A percentile compares a stretch with the other conserved stretches of the same genome.
Evolutionary conservation across 805 yeast genomes (phyloP).

Genomic region (Martiniozyma abietophila): DNA sequence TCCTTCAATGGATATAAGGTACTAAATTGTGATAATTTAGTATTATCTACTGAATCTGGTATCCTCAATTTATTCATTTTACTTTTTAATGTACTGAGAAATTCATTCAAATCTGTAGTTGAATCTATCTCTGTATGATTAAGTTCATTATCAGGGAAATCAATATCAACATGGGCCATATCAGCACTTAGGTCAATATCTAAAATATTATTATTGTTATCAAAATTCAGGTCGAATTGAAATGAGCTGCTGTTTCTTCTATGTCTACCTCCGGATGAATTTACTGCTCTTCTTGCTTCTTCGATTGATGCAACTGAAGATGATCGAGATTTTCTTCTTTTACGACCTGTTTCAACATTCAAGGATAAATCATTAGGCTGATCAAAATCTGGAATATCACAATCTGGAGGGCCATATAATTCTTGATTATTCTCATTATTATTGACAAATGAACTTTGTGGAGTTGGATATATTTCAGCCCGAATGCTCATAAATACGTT

Average conservation of each 20-base stretch:
- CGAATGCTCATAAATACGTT: background rate
- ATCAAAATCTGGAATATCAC: no score
- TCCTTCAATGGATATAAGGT: background rate
- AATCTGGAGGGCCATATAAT: no score
- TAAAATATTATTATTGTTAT: background rate
- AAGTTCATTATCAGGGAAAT: background rate
- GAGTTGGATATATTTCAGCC: background rate
- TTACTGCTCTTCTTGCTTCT: slow-evolving; percentile 8
- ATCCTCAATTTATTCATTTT: background rate
- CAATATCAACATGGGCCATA: slow-evolving; percentile 10
- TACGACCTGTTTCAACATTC: slow-evolving; percentile 9
- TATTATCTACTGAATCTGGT: no score
- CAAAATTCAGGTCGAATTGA: slow-evolving; percentile 10
- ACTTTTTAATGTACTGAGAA: background rate
- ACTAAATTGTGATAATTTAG: background rate
- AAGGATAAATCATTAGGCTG: background rate
- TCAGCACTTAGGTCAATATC: slow-evolving; percentile 8
- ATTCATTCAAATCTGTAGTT: background rate
- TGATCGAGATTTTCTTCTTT: slow-evolving; percentile 7
- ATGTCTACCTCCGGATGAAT: background rate
- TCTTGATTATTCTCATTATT: no score
- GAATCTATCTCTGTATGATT: slow-evolving; percentile 1
- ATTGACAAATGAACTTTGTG: background rate
- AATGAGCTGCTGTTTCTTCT: slow-evolving; percentile 8
- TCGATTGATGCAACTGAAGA: slow-evolving; percentile 15